phyloP scores from a whole-genome alignment of 2,329 filamentous ascomycete genomes.

The Stemphylium beticola region DNA sequence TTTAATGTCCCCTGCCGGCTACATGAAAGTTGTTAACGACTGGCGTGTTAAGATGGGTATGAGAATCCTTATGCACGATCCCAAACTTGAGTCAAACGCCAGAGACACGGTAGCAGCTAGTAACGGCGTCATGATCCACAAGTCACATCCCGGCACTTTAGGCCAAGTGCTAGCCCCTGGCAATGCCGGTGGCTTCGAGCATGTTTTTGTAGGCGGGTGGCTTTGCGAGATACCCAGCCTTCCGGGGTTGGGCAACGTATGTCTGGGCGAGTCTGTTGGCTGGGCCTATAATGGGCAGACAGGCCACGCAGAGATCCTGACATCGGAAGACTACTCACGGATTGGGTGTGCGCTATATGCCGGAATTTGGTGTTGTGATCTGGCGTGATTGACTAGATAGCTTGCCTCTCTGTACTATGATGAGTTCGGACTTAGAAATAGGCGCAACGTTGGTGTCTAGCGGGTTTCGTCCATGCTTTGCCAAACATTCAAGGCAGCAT shows the following conservation, averaged over 20 bases:
- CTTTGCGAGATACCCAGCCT: constrained; percentile 18
- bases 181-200: constrained; percentile 5
- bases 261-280: neutral
- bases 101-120: neutral
- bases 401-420: no score
- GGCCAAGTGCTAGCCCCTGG: constrained; percentile 19
- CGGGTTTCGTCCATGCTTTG: no score
- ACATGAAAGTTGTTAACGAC: constrained; percentile 33
- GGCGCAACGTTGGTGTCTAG: no score
- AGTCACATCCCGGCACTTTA: constrained; percentile 13
- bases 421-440: no score
- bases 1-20: constrained; percentile 20
- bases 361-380: constrained; percentile 11
- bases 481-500: no score
- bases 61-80: constrained; percentile 25
- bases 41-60: constrained; percentile 13
- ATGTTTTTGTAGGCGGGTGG: constrained; percentile 22
- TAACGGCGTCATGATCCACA: constrained; percentile 18
- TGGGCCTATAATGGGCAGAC: constrained; percentile 5
- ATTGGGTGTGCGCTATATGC: constrained; percentile 10
- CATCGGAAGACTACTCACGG: constrained; percentile 4
- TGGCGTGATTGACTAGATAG: neutral
- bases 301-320: constrained; percentile 13
- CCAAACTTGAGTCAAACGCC: constrained; percentile 9
- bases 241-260: constrained; percentile 9